A percentile compares a stretch with the other conserved stretches of the same genome.
phyloP scores from a whole-genome alignment of 2,329 filamentous ascomycete species.

The Colletotrichum higginsianum region DNA sequence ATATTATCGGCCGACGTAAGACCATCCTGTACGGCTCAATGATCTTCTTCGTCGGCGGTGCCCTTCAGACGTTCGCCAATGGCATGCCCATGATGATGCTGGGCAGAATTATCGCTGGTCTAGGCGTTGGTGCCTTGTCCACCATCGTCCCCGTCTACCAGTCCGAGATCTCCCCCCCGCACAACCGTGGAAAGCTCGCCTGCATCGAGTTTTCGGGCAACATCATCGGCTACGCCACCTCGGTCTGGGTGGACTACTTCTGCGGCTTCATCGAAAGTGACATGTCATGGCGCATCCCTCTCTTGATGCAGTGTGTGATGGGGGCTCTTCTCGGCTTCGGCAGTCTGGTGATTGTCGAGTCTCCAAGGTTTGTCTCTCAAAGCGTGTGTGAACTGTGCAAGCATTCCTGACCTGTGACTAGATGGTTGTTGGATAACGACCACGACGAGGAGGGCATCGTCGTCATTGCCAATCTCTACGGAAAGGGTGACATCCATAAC shows the following conservation, averaged over 20 bases:
- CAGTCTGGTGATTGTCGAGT: slow-evolving; percentile 95
- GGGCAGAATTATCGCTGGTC: slow-evolving; percentile 86
- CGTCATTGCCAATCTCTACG: slow-evolving; percentile 97
- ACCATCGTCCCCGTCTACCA: slow-evolving; percentile 96
- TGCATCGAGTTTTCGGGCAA: slow-evolving; percentile 99
- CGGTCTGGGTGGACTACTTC: slow-evolving; percentile 99
- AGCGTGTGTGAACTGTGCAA: slow-evolving; percentile 18
- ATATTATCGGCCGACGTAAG: slow-evolving; percentile 88
- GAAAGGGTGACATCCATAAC: slow-evolving; percentile 95
- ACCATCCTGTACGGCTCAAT: slow-evolving; percentile 96
- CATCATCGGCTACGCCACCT: slow-evolving; percentile 94
- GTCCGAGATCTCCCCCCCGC: slow-evolving; percentile 94
- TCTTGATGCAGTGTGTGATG: slow-evolving; percentile 96
- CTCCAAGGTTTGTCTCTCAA: slow-evolving; percentile 78
- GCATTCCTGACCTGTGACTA: slow-evolving; percentile 52
- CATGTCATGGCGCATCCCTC: slow-evolving; percentile 90
- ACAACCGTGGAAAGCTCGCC: slow-evolving; percentile 94
- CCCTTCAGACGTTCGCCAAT: slow-evolving; percentile 84
- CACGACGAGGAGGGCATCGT: slow-evolving; percentile 98
- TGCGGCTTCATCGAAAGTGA: slow-evolving; percentile 91
- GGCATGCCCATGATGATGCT: slow-evolving; percentile 92
- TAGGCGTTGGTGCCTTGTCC: slow-evolving; percentile 89
- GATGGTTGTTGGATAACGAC: slow-evolving; percentile 97
- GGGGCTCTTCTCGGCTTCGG: slow-evolving; percentile 87
- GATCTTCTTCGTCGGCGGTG: slow-evolving; percentile 88